Percentiles rank a stretch among this genome's conserved stretches.
These are phyloP conservation scores for Colletotrichum costaricense DNA, from an alignment of 2,329 filamentous ascomycete genomes.

Conservation along the genomic window DNA sequence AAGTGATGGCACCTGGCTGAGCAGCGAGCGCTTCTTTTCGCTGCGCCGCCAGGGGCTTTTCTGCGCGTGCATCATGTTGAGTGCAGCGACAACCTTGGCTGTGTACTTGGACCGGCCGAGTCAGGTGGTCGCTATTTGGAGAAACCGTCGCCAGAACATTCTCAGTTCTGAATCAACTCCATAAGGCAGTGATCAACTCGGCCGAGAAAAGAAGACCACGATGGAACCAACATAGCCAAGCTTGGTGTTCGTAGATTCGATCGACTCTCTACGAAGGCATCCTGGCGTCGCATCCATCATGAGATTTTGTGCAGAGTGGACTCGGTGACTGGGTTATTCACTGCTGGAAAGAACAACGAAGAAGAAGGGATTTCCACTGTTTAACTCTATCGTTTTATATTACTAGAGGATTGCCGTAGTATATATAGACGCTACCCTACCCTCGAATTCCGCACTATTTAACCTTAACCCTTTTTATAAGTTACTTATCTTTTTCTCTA, in stretches of 20 bases:
- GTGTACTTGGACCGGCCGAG: not conserved
- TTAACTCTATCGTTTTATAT: too few relatives aligned
- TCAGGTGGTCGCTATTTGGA: not conserved
- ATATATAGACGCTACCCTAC: too few relatives aligned
- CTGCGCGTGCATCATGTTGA: conserved; percentile 22
- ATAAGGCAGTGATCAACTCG: not conserved
- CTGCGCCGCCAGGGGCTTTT: conserved; percentile 8
- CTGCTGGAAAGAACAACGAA: not conserved
- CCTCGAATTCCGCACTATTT: too few relatives aligned
- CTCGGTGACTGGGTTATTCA: not conserved
- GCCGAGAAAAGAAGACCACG: not conserved
- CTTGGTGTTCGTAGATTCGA: conserved; percentile 10
- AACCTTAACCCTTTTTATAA: too few relatives aligned
- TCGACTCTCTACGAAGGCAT: conserved; percentile 23
- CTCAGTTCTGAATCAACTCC: not conserved
- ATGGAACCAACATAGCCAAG: conserved; percentile 23
- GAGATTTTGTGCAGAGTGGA: conserved; percentile 1
- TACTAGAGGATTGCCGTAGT: too few relatives aligned
- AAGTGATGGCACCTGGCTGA: not conserved
- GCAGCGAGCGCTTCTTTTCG: not conserved
- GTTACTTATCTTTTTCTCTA: too few relatives aligned
- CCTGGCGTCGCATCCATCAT: conserved; percentile 13
- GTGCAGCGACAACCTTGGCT: conserved; percentile 14
- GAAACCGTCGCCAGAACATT: not conserved
- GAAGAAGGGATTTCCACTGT: conserved; percentile 18